Base-by-base conservation (phyloP, 2,329 filamentous ascomycete genomes). In the Calonectria pteridis region DNA sequence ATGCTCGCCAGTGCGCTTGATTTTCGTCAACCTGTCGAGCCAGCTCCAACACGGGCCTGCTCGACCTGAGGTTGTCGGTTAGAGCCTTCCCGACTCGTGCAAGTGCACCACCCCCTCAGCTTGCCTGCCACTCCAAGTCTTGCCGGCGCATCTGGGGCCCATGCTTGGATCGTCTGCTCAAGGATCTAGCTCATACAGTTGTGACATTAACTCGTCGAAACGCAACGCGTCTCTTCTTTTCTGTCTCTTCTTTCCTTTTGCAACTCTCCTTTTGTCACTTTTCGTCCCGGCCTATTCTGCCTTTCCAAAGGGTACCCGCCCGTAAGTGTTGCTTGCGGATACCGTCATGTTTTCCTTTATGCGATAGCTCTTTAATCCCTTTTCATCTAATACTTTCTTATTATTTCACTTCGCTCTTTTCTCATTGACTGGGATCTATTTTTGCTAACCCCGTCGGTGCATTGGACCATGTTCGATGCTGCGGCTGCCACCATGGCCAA, bases 401-500 rank as follows among this genome's bases (percentile, higher is more conserved):
- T 59, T 18, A 83, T 79, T 43, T 46, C 75, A 72, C 83, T 63
- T 73, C 59, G 84, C 78, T 79, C 75, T 77, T 82, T 40, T 77
- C 81, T 73, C 72, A 73, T 78, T 72, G 72, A 80, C 75, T 77
- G 77, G 73, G 68, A 69, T 66, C 40, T 40, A 49, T 31, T 51
- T 40, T 16, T 53, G 53, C 33, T 26, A 31, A 46, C 29, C 18
- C 64, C 20, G 3, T 50, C 20, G 64, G 59, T 33, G 37, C 43
- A 28, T 71, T 66, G 28, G 16, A 63, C 58, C 33, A 40, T 59
- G 67, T 51, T 28, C 18, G 40, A 65, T 69, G 51, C 37, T n/a
- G 26, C 58, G 28, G 33, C 50, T 69, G 74, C 77, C 74, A 76
- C 72, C 80, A 90, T 91, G 89, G 85, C 86, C 73, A 82, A 84